Percentiles rank a stretch among this genome's conserved stretches.
phyloP scores from a whole-genome alignment of 495 filamentous ascomycete species.

The Daldinia concentrica region DNA sequence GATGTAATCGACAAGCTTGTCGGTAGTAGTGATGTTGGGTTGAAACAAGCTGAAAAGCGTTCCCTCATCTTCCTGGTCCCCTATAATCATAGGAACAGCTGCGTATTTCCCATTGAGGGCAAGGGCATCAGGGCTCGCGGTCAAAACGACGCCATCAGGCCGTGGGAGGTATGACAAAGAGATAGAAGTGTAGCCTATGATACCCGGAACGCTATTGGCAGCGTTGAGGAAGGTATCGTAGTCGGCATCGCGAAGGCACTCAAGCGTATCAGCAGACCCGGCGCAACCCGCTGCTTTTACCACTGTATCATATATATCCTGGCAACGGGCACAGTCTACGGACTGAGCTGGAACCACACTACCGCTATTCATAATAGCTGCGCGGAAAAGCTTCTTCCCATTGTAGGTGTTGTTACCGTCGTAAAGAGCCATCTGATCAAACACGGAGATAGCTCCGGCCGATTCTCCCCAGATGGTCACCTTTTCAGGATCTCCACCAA shows the following conservation, averaged over 20 bases:
- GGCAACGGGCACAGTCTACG: slow-evolving; percentile 70
- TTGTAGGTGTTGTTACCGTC: slow-evolving; percentile 75
- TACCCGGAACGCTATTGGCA: slow-evolving; percentile 70
- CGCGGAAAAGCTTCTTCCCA: slow-evolving; percentile 73
- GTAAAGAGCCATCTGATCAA: slow-evolving; percentile 74
- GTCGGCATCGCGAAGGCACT: slow-evolving; percentile 67
- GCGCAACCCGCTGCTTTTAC: slow-evolving; percentile 68
- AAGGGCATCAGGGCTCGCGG: slow-evolving; percentile 64
- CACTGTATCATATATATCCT: slow-evolving; percentile 70
- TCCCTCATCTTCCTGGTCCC: slow-evolving; percentile 68
- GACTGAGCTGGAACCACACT: slow-evolving; percentile 68
- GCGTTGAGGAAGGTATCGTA: slow-evolving; percentile 71
- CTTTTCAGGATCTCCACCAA: slow-evolving; percentile 71
- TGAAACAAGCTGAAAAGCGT: slow-evolving; percentile 71
- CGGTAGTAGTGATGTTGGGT: slow-evolving; percentile 67
- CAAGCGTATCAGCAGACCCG: slow-evolving; percentile 63
- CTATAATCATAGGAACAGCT: slow-evolving; percentile 67
- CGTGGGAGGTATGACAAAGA: slow-evolving; percentile 72
- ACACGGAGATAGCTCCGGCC: slow-evolving; percentile 76
- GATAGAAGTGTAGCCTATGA: slow-evolving; percentile 70
- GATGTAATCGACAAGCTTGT: slow-evolving; percentile 68
- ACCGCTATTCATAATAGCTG: slow-evolving; percentile 78
- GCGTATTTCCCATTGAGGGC: slow-evolving; percentile 61
- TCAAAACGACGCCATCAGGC: slow-evolving; percentile 67
- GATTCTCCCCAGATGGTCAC: slow-evolving; percentile 81